These are phyloP conservation scores for Pseudozyma sp. DNA, from an alignment of 1,284 basidiomycete species.

Conservation along the genomic window DNA sequence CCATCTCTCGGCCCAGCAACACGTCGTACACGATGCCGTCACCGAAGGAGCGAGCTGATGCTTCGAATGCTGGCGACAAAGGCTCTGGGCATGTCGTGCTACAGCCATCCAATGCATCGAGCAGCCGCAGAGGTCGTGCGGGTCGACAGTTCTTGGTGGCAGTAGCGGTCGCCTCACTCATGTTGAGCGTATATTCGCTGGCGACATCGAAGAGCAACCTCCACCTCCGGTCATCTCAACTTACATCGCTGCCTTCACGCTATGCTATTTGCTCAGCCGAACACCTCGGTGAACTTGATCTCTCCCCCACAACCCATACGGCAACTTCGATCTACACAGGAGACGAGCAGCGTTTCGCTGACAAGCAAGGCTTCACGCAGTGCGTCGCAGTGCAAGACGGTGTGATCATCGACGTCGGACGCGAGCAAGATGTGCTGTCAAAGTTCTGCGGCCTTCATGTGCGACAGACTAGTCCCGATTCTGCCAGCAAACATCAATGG, in stretches of 20 bases:
- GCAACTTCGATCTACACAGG: conserved; percentile 36
- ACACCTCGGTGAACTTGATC: conserved; percentile 14
- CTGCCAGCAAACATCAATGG: conserved; percentile 4
- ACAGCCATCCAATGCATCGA: conserved; percentile 9
- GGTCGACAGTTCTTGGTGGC: not conserved
- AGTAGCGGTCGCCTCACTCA: conserved; percentile 7
- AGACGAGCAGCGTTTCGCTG: conserved; percentile 27
- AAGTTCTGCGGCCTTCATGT: conserved; percentile 13
- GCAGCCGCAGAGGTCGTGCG: not conserved
- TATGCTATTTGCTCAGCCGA: conserved; percentile 38
- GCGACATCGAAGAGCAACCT: not conserved
- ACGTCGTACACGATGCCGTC: not conserved
- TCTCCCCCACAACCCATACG: not conserved
- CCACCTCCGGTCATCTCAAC: conserved; percentile 1
- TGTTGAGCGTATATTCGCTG: conserved; percentile 14
- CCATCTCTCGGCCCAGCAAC: not conserved
- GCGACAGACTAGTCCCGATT: not conserved
- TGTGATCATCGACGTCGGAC: conserved; percentile 21
- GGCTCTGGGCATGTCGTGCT: conserved; percentile 4
- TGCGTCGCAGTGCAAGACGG: conserved; percentile 32
- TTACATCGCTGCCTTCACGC: conserved; percentile 14
- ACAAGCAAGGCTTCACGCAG: conserved; percentile 26
- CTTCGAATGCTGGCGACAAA: not conserved
- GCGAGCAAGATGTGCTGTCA: conserved; percentile 8
- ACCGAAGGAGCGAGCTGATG: not conserved